phyloP scores from a whole-genome alignment of 257 asterid species.

The Solanum pinnatisectum region DNA sequence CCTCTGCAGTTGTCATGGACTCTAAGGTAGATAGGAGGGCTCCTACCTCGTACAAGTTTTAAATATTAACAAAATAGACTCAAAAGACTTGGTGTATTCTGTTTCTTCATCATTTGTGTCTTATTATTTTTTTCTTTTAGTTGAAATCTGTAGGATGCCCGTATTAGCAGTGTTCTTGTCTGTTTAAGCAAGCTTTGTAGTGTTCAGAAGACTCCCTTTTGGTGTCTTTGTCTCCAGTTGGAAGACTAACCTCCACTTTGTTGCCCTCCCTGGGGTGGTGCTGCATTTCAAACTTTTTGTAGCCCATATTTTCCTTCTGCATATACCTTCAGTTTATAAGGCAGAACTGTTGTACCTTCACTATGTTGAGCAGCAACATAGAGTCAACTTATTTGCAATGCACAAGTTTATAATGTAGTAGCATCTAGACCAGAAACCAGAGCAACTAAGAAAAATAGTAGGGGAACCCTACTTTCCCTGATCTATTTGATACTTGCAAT shows the following conservation, averaged over 20 bases:
- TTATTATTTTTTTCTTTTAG: not conserved
- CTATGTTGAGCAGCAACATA: not conserved
- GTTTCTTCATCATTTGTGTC: not conserved
- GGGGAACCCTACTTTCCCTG: not conserved
- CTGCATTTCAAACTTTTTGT: not conserved
- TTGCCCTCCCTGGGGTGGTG: not conserved
- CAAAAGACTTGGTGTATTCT: not conserved
- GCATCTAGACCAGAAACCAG: not conserved
- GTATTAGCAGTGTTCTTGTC: not conserved
- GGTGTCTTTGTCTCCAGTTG: not conserved
- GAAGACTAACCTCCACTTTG: not conserved
- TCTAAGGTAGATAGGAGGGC: not conserved
- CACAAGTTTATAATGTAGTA: not conserved
- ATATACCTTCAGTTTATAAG: not conserved
- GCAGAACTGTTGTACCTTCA: not conserved
- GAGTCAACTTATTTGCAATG: not conserved
- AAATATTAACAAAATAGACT: not conserved
- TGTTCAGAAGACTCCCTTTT: not conserved
- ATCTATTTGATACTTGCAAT: not conserved
- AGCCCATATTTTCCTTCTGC: not conserved
- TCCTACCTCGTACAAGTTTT: not conserved
- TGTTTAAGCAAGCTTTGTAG: not conserved
- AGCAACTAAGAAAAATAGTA: not conserved
- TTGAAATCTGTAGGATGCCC: not conserved
- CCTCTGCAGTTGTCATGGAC: not conserved